Evolutionary conservation across 257 asterid species (phyloP).

Genomic region (Solanum pimpinellifolium): DNA sequence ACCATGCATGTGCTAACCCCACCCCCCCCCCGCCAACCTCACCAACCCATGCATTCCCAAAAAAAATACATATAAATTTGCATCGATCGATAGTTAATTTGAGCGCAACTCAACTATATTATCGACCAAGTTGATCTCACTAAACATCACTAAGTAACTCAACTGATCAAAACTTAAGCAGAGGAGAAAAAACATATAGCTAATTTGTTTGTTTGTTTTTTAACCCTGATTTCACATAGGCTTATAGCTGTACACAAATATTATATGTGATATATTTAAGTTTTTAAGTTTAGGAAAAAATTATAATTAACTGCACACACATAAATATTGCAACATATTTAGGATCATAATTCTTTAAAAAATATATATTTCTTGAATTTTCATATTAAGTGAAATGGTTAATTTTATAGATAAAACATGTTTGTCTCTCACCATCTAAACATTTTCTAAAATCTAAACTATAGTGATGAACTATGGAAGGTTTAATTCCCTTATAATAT

Average conservation of each 20-base stretch:
- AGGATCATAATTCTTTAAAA: neutral
- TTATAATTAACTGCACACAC: neutral
- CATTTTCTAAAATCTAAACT: neutral
- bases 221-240: neutral
- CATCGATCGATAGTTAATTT: neutral
- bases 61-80: neutral
- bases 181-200: too few relatives aligned
- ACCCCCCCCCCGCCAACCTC: neutral
- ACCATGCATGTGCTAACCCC: neutral
- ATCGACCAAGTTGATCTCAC: neutral
- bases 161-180: neutral
- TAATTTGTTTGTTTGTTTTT: neutral
- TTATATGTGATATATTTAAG: too few relatives aligned
- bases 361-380: too few relatives aligned
- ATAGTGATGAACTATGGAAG: neutral
- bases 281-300: neutral
- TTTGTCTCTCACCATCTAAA: neutral
- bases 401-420: too few relatives aligned
- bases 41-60: neutral
- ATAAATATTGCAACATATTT: neutral
- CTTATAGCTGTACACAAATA: too few relatives aligned
- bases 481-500: neutral
- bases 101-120: neutral
- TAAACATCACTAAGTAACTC: neutral
- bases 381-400: neutral